These are phyloP conservation scores for Termitomyces sp. DNA, from an alignment of 768 basidiomycete genomes.

Conservation along the genomic window DNA sequence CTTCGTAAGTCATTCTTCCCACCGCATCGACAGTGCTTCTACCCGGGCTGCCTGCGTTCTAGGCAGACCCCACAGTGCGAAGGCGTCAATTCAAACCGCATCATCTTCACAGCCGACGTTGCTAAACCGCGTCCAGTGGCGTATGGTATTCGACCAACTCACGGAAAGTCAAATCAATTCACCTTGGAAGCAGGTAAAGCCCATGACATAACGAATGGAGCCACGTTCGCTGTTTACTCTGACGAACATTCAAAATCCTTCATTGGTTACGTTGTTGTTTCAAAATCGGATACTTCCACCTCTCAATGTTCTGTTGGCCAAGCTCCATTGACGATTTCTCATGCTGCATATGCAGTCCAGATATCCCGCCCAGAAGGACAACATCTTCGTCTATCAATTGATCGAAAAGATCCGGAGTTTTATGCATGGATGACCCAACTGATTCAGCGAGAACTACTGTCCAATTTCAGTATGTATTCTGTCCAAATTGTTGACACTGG, in stretches of 20 bases:
- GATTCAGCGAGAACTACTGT: not conserved
- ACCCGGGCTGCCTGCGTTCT: not conserved
- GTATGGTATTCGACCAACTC: not conserved
- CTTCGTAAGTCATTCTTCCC: not conserved
- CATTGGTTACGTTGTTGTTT: not conserved
- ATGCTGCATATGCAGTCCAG: not conserved
- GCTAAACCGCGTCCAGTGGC: not conserved
- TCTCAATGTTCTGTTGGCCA: not conserved
- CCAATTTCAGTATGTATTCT: not conserved
- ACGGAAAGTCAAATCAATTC: not conserved
- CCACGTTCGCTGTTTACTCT: not conserved
- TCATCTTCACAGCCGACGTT: not conserved
- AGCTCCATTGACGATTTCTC: not conserved
- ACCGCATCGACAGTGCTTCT: not conserved
- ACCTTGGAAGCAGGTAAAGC: not conserved
- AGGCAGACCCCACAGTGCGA: not conserved
- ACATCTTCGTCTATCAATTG: not conserved
- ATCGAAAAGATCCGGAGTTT: not conserved
- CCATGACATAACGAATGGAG: not conserved
- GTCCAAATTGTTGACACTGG: not conserved
- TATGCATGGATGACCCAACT: not conserved
- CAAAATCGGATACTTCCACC: not conserved
- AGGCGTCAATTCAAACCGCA: constrained; percentile 1
- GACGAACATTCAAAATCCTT: not conserved
- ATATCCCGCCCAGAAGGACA: not conserved